Conservation (phyloP, 2,329 filamentous ascomycete species). For the Rhynchosporium graminicola region DNA sequence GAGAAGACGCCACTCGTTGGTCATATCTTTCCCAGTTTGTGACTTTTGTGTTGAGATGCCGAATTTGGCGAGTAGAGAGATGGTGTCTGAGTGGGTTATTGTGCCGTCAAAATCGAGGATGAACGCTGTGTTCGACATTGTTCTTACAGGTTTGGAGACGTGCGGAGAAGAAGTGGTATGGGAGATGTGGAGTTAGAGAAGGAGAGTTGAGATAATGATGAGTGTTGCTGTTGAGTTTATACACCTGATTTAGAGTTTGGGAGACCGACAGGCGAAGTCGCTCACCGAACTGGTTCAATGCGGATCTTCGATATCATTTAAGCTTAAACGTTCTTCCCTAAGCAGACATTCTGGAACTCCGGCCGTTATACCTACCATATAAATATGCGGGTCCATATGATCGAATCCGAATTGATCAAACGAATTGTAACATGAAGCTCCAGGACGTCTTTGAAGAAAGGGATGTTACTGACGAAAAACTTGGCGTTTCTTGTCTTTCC, state of each 20-base stretch:
- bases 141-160: not conserved
- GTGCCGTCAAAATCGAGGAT: constrained; percentile 41
- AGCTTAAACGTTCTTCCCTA: constrained; percentile 14
- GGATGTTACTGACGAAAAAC: too few relatives aligned
- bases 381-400: not conserved
- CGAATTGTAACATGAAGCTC: not conserved
- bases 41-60: constrained; percentile 24
- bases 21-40: constrained; percentile 16
- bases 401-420: not conserved
- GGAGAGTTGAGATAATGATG: not conserved
- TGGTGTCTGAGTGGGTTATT: constrained; percentile 39
- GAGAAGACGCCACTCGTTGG: constrained; percentile 19
- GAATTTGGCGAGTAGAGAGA: constrained; percentile 25
- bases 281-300: not conserved
- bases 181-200: not conserved
- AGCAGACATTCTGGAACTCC: too few relatives aligned
- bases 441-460: too few relatives aligned
- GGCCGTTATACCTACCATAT: too few relatives aligned
- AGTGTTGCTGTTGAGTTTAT: too few relatives aligned
- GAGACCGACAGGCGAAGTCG: too few relatives aligned
- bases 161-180: not conserved
- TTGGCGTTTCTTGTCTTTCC: too few relatives aligned
- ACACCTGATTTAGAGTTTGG: too few relatives aligned
- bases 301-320: constrained; percentile 11
- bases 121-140: constrained; percentile 17